Conservation (phyloP, 257 asterid genomes). For the Ajuga chamaepitys region DNA sequence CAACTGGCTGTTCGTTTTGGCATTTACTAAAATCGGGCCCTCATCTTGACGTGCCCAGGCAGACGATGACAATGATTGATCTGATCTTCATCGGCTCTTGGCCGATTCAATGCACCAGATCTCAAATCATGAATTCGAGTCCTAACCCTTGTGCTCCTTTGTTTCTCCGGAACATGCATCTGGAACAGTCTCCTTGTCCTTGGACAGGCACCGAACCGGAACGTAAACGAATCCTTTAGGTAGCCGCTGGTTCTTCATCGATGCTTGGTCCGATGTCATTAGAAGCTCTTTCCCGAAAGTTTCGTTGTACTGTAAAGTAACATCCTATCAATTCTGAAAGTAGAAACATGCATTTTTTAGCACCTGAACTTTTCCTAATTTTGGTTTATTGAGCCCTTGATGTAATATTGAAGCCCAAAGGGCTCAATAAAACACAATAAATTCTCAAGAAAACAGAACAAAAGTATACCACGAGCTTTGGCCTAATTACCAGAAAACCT, state of each 20-base stretch:
- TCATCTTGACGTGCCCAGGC: slow-evolving; percentile 8
- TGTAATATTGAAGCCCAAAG: too few relatives aligned
- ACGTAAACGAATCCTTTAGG: slow-evolving; percentile 90
- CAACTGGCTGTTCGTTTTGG: not conserved
- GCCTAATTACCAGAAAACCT: too few relatives aligned
- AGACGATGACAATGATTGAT: not conserved
- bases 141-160: slow-evolving; percentile 36
- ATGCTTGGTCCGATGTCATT: slow-evolving; percentile 94
- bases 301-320: slow-evolving; percentile 49
- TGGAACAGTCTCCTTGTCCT: slow-evolving; percentile 52
- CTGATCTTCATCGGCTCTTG: not conserved
- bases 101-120: not conserved
- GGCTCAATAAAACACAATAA: too few relatives aligned
- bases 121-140: not conserved
- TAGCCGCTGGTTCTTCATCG: slow-evolving; percentile 75
- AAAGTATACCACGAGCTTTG: too few relatives aligned
- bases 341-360: not conserved
- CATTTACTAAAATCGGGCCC: slow-evolving; percentile 13
- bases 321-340: not conserved
- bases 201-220: slow-evolving; percentile 64
- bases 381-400: too few relatives aligned
- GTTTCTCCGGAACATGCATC: slow-evolving; percentile 44
- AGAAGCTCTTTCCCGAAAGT: slow-evolving; percentile 76
- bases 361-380: too few relatives aligned
- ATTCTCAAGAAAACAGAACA: too few relatives aligned